phyloP scores from a whole-genome alignment of 495 filamentous ascomycete genomes.

The Chaetomium cochliodes region DNA sequence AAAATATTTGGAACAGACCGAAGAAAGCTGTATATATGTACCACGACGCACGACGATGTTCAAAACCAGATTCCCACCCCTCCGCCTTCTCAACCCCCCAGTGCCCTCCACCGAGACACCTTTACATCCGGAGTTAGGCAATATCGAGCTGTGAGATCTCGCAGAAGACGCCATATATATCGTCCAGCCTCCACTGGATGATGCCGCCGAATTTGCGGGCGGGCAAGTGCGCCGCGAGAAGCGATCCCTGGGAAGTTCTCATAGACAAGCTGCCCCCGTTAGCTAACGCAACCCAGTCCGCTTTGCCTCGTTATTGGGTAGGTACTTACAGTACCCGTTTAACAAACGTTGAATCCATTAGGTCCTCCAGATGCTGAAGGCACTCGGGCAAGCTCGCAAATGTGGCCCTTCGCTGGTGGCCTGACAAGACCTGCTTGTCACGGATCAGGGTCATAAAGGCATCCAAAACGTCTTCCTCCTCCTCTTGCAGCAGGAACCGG shows the following conservation, averaged over 20 bases:
- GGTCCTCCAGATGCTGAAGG: constrained; percentile 14
- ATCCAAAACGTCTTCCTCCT: constrained; percentile 31
- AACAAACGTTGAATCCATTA: constrained; percentile 20
- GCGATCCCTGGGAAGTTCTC: not conserved
- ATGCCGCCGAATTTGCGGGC: constrained; percentile 2
- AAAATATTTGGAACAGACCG: not conserved
- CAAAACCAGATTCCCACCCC: not conserved
- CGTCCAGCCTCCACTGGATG: constrained; percentile 20
- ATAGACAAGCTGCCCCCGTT: constrained; percentile 6
- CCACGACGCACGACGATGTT: not conserved
- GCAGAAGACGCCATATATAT: constrained; percentile 3
- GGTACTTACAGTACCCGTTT: constrained; percentile 27
- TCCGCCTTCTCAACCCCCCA: not conserved
- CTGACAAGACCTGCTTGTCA: constrained; percentile 7
- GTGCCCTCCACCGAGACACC: not conserved
- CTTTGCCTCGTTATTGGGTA: not conserved
- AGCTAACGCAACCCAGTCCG: not conserved
- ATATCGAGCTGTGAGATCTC: constrained; percentile 10
- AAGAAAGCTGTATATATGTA: not conserved
- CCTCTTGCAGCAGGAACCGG: constrained; percentile 23
- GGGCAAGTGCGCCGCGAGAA: constrained; percentile 12
- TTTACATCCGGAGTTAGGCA: not conserved
- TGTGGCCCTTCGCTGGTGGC: constrained; percentile 1
- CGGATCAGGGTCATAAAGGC: constrained; percentile 22
- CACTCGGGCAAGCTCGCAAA: constrained; percentile 17